A percentile compares a stretch with the other conserved stretches of the same genome.
Conservation (phyloP, 176 grass and related monocot genomes). For the Areca catechu region DNA sequence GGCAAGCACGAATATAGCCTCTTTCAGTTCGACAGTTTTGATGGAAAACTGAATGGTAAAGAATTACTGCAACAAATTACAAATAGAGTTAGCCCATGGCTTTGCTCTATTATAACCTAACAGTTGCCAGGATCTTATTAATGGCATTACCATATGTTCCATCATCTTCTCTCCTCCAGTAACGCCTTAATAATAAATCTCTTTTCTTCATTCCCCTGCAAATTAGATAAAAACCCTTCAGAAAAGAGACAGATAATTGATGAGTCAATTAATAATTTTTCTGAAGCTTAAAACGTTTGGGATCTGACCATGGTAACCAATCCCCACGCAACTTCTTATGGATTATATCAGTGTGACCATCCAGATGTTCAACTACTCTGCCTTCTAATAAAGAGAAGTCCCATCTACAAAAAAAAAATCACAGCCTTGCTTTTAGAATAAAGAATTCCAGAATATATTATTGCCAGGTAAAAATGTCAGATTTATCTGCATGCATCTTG, state of each 20-base stretch:
- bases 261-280: too few species aligned
- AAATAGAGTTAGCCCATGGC: slow-evolving; percentile 5
- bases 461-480: too few species aligned
- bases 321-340: slow-evolving; percentile 86
- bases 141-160: slow-evolving; percentile 14
- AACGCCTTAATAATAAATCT: slow-evolving; percentile 14
- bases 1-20: slow-evolving; percentile 78
- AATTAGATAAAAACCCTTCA: not conserved
- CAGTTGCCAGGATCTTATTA: not conserved
- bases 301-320: slow-evolving; percentile 86
- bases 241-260: too few species aligned
- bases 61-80: slow-evolving; percentile 59
- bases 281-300: too few species aligned
- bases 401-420: slow-evolving; percentile 56
- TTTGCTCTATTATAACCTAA: not conserved
- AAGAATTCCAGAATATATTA: not conserved
- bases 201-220: slow-evolving; percentile 19
- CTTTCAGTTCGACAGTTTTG: slow-evolving; percentile 56
- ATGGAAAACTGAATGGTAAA: slow-evolving; percentile 98
- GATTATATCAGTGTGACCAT: slow-evolving; percentile 95
- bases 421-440: not conserved
- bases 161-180: slow-evolving; percentile 30
- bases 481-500: too few species aligned
- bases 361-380: slow-evolving; percentile 72
- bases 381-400: slow-evolving; percentile 92